These are phyloP conservation scores for Baffinella frigidus DNA, from an alignment of 208 protist genomes.

Conservation along the genomic window DNA sequence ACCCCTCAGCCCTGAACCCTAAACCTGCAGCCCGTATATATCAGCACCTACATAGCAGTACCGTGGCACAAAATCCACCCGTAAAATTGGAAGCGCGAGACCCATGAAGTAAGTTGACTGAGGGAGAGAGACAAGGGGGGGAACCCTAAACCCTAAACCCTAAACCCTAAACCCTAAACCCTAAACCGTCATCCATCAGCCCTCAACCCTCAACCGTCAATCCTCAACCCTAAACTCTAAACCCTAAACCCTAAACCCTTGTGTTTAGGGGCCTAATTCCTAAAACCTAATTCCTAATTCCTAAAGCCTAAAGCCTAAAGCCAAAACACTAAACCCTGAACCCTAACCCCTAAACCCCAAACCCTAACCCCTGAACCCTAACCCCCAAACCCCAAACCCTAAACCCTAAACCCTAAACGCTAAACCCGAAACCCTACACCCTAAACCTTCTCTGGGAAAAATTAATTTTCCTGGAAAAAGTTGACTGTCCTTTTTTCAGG, in stretches of 20 bases:
- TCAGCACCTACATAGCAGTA: too few relatives aligned
- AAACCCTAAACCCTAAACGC: neutral
- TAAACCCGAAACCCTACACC: neutral
- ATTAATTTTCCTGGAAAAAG: too few relatives aligned
- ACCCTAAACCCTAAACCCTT: neutral
- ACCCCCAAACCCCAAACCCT: neutral
- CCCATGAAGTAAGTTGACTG: neutral
- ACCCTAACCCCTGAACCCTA: neutral
- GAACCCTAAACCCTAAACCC: neutral
- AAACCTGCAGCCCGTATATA: too few relatives aligned
- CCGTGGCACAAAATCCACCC: too few relatives aligned
- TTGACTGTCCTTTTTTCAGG: too few relatives aligned
- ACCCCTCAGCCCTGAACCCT: neutral
- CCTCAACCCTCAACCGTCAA: neutral
- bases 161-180: neutral
- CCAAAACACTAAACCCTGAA: neutral
- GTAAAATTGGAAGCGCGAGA: neutral
- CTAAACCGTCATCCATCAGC: neutral
- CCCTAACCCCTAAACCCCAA: neutral
- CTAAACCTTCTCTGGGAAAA: too few relatives aligned
- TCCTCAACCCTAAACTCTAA: neutral
- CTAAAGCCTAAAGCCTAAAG: neutral
- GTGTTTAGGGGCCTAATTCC: too few relatives aligned
- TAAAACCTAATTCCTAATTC: neutral
- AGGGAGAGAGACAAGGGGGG: too few relatives aligned